Base-by-base conservation (phyloP, 768 basidiomycete species). In the Kwoniella dendrophila region DNA sequence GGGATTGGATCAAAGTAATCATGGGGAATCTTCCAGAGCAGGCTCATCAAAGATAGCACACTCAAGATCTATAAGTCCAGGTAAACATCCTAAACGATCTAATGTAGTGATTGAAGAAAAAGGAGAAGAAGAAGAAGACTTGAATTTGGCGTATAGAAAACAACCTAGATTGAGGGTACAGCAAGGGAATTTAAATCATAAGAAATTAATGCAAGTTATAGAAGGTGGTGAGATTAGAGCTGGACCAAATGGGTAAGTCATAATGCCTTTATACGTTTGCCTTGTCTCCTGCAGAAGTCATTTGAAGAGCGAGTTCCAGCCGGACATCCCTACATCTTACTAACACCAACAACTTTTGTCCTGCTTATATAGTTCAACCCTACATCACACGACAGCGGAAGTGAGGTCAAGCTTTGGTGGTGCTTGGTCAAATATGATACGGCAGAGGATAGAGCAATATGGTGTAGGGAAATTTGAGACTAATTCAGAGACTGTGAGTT, bases 171-270 rank as follows among this genome's bases (percentile, higher is more conserved):
- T 96, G 70, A 82, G 83, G 62, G 92, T 90, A 70, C 82, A 83
- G 62, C 95, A 94, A 18, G 87, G 86, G 78, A 98, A 98, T 78
- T 82, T 98, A 58, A 92, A 95, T 78, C 90, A 94, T 80, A 88
- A 91, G 74, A 95, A 93, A 81, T 85, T 95, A 53, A 88, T 98
- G 90, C 87, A 90, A 72, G 88, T 95, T 33, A 86, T 91, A 66
- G 94, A 98, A 79, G 86, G 85, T 4, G 87, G 90, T 22, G 82
- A 84, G 54, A 85, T 95, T 68, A 82, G 83, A 36, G 89, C 89
- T 67, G 83, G 84, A 32, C 79, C 82, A 1, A 86, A 88, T 67
- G 88, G 89, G 92, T 92, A 63, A 50, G 85, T 79, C 32, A 50
- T n/a, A 50, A 20, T 26, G 7, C 26, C 2, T 16, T 5, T 48